phyloP scores from a whole-genome alignment of 495 filamentous ascomycete genomes.

The Hypoxylon subgilvum region DNA sequence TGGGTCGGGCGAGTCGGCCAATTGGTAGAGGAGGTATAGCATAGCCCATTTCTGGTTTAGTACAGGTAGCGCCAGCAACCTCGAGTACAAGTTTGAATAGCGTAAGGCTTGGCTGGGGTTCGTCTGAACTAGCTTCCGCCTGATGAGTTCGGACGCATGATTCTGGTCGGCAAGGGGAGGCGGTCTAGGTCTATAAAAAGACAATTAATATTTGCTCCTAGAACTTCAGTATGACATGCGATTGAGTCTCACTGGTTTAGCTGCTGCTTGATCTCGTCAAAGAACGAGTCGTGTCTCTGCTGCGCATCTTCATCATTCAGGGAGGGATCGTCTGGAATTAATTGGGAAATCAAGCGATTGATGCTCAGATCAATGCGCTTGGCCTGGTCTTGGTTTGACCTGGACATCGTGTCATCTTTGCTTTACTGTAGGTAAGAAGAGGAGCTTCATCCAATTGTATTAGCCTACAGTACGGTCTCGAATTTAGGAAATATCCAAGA shows the following conservation, averaged over 20 bases:
- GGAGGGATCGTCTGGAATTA: slow-evolving; percentile 57
- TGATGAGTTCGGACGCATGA: slow-evolving; percentile 90
- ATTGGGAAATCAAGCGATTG: slow-evolving; percentile 61
- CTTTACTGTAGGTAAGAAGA: neutral
- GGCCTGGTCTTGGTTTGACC: slow-evolving; percentile 39
- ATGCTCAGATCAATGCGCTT: slow-evolving; percentile 53
- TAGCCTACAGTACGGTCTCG: neutral
- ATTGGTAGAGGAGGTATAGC: slow-evolving; percentile 83
- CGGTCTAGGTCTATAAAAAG: slow-evolving; percentile 34
- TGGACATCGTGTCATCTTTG: slow-evolving; percentile 45
- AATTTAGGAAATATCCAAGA: neutral
- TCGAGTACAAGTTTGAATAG: slow-evolving; percentile 87
- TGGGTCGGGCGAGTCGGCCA: slow-evolving; percentile 68
- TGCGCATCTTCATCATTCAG: slow-evolving; percentile 57
- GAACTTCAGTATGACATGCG: neutral
- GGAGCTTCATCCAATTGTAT: neutral
- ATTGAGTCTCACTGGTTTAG: slow-evolving; percentile 53
- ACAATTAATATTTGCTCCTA: neutral
- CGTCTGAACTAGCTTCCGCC: slow-evolving; percentile 77
- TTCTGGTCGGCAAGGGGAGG: slow-evolving; percentile 69
- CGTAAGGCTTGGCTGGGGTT: slow-evolving; percentile 83
- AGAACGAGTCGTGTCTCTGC: slow-evolving; percentile 57
- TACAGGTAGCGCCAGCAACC: slow-evolving; percentile 85
- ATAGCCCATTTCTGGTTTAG: slow-evolving; percentile 96
- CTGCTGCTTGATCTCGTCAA: slow-evolving; percentile 54